phyloP scores from a whole-genome alignment of 1,139 yeast species.

The Candida albicans region DNA sequence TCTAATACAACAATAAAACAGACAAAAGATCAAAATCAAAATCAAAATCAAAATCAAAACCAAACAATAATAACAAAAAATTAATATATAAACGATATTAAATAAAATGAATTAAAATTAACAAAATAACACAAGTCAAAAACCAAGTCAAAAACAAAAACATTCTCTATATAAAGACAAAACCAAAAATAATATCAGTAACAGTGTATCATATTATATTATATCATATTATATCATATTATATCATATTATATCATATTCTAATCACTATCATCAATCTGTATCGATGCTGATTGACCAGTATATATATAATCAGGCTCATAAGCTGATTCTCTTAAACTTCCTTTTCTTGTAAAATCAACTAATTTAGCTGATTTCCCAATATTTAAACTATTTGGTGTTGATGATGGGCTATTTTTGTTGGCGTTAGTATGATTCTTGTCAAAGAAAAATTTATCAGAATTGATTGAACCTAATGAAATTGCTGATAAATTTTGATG shows the following conservation, averaged over 20 bases:
- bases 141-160: neutral
- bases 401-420: conserved; percentile 15
- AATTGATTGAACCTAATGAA: conserved; percentile 17
- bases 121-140: neutral
- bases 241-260: no score
- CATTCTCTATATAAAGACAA: no score
- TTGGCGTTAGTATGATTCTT: conserved; percentile 12
- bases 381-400: conserved; percentile 4
- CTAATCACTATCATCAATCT: conserved; percentile 36
- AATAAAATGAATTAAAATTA: neutral
- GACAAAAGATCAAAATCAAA: no score
- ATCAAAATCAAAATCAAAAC: no score
- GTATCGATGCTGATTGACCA: conserved; percentile 40
- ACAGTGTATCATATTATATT: no score
- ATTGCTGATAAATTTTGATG: conserved; percentile 20
- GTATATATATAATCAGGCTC: conserved; percentile 27
- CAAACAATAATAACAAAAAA: no score
- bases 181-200: no score
- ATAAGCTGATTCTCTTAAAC: conserved; percentile 42
- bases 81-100: neutral
- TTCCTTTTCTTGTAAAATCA: conserved; percentile 52
- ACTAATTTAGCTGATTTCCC: conserved; percentile 45
- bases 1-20: no score
- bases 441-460: conserved; percentile 14
- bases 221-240: no score